Evolutionary conservation across 1,139 yeast species (phyloP).

Genomic region (Sugiyamaella sp.): DNA sequence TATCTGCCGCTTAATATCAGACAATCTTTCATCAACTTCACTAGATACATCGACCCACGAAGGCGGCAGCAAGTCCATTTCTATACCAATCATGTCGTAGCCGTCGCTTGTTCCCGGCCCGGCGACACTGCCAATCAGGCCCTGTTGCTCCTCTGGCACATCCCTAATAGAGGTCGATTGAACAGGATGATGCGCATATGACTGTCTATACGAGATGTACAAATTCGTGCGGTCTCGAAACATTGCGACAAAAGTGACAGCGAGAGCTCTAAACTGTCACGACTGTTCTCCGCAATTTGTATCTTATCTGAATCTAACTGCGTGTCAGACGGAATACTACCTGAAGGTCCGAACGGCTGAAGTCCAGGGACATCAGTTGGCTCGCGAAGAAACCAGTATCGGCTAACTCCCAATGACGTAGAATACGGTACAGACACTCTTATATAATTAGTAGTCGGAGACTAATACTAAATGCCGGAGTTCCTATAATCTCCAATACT

Average conservation of each 20-base stretch:
- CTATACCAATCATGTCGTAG: constrained; percentile 40
- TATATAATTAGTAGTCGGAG: too few species aligned
- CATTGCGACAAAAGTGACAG: constrained; percentile 35
- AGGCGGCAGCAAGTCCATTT: constrained; percentile 64
- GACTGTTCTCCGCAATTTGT: not conserved
- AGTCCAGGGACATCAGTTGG: too few species aligned
- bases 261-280: not conserved
- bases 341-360: not conserved
- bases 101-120: constrained; percentile 27
- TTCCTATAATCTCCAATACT: too few species aligned
- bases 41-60: constrained; percentile 72
- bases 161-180: constrained; percentile 37
- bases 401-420: too few species aligned
- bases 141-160: constrained; percentile 65
- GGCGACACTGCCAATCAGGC: constrained; percentile 53
- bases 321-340: not conserved
- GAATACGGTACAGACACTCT: too few species aligned
- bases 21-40: constrained; percentile 67
- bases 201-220: constrained; percentile 48
- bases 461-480: too few species aligned
- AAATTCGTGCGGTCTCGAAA: constrained; percentile 50
- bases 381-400: too few species aligned
- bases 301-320: constrained; percentile 2
- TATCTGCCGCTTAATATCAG: constrained; percentile 53
- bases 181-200: constrained; percentile 47